These are phyloP conservation scores for Penium margaritaceum DNA, from an alignment of 139 green algal species.

Conservation along the genomic window DNA sequence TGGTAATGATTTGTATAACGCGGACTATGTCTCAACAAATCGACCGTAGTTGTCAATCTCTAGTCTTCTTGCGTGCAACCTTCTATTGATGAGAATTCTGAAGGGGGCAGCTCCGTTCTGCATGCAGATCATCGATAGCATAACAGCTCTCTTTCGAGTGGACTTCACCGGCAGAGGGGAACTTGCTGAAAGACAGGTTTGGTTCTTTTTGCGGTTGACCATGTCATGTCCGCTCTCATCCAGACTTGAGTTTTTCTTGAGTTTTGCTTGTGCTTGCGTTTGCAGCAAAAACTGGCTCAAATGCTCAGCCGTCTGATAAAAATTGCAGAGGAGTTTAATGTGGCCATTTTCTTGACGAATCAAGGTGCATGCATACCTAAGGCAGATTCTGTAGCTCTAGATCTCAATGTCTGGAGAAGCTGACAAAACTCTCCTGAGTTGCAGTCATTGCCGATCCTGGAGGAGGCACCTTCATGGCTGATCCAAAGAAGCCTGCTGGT, in stretches of 20 bases:
- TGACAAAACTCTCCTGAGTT: not conserved
- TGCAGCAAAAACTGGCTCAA: conserved; percentile 52
- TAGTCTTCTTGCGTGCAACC: too few relatives aligned
- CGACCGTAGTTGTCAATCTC: too few relatives aligned
- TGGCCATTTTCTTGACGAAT: conserved; percentile 51
- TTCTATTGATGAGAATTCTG: too few relatives aligned
- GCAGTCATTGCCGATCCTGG: conserved; percentile 52
- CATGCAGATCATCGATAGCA: conserved; percentile 69
- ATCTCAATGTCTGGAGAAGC: not conserved
- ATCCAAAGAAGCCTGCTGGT: conserved; percentile 50
- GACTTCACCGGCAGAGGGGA: conserved; percentile 85
- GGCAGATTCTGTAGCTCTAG: not conserved
- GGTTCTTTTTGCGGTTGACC: not conserved
- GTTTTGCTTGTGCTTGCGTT: not conserved
- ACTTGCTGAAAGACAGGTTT: conserved; percentile 82
- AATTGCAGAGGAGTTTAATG: conserved; percentile 52
- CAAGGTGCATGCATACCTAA: too few relatives aligned
- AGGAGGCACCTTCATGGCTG: conserved; percentile 46
- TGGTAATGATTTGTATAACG: too few relatives aligned
- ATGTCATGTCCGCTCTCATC: too few relatives aligned
- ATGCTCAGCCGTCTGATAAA: conserved; percentile 52
- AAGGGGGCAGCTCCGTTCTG: not conserved
- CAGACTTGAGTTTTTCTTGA: not conserved
- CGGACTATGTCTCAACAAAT: too few relatives aligned
- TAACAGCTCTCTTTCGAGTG: conserved; percentile 72